Evolutionary conservation across 768 basidiomycete species (phyloP).

Genomic region (Boletus tomentosulus): DNA sequence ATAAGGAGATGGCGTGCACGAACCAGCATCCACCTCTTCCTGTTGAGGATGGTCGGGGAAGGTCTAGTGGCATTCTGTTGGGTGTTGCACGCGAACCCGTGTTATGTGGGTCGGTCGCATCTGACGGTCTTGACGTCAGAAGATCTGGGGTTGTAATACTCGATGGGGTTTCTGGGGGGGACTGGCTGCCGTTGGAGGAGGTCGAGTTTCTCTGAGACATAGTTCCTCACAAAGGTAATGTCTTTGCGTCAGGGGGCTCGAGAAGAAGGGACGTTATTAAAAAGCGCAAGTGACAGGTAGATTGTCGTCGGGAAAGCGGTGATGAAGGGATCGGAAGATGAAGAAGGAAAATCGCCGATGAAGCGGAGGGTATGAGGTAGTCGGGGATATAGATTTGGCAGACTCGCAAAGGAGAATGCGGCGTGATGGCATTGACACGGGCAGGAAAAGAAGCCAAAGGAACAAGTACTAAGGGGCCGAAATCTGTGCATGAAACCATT

Average conservation of each 20-base stretch:
- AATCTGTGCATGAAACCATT: constrained; percentile 32
- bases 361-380: constrained; percentile 10
- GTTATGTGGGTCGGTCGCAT: constrained; percentile 29
- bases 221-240: constrained; percentile 8
- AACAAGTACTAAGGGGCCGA: constrained; percentile 26
- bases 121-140: constrained; percentile 34
- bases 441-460: constrained; percentile 27
- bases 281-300: constrained; percentile 8
- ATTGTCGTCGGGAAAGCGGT: constrained; percentile 22
- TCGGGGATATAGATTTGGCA: constrained; percentile 31
- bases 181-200: constrained; percentile 47
- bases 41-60: constrained; percentile 49
- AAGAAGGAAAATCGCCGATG: constrained; percentile 28
- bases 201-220: constrained; percentile 52
- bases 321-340: constrained; percentile 27
- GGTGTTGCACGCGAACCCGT: constrained; percentile 38
- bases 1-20: constrained; percentile 26
- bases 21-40: constrained; percentile 81
- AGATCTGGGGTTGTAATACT: constrained; percentile 46
- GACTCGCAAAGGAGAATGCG: constrained; percentile 23
- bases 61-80: constrained; percentile 43
- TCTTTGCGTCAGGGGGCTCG: constrained; percentile 21
- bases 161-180: constrained; percentile 42
- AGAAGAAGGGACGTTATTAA: constrained; percentile 26
- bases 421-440: constrained; percentile 30